A percentile compares a stretch with the other conserved stretches of the same genome.
Evolutionary conservation across 257 asterid species (phyloP).

Genomic region (Cruciata laevipes): DNA sequence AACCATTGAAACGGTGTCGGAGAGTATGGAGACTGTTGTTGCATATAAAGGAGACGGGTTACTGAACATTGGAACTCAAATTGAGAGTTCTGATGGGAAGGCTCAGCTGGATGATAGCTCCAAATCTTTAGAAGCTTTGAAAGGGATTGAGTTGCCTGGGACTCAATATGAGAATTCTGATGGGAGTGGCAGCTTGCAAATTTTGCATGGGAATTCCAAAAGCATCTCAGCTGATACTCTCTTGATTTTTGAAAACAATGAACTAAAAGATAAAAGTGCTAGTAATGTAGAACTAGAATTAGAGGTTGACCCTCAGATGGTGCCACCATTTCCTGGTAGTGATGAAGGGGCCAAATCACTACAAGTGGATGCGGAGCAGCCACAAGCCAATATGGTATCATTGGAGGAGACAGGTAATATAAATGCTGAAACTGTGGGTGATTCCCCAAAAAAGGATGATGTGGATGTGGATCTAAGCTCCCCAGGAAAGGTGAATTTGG

Average conservation of each 20-base stretch:
- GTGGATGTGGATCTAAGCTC: slow-evolving; percentile 39
- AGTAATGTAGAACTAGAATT: slow-evolving; percentile 65
- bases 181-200: slow-evolving; percentile 29
- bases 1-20: slow-evolving; percentile 23
- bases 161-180: slow-evolving; percentile 30
- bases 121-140: slow-evolving; percentile 2
- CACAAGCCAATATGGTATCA: slow-evolving; percentile 27
- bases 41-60: slow-evolving; percentile 21
- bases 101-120: slow-evolving; percentile 26
- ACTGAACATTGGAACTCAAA: slow-evolving; percentile 22
- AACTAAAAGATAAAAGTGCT: slow-evolving; percentile 60
- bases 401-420: slow-evolving; percentile 26
- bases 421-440: slow-evolving; percentile 27
- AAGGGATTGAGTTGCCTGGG: slow-evolving; percentile 24
- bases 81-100: slow-evolving; percentile 27
- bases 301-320: slow-evolving; percentile 57
- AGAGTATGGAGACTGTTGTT: slow-evolving; percentile 29
- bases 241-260: slow-evolving; percentile 63
- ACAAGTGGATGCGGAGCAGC: slow-evolving; percentile 52
- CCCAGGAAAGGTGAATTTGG: slow-evolving; percentile 51
- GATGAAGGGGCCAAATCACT: slow-evolving; percentile 48
- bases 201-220: slow-evolving; percentile 27
- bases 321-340: slow-evolving; percentile 35
- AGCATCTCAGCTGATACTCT: slow-evolving; percentile 37
- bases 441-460: slow-evolving; percentile 26